Evolutionary conservation across 352 stramenopile species (phyloP), one percentile per base, ranked within the genome.

Genomic region (Pythium apleroticum): DNA sequence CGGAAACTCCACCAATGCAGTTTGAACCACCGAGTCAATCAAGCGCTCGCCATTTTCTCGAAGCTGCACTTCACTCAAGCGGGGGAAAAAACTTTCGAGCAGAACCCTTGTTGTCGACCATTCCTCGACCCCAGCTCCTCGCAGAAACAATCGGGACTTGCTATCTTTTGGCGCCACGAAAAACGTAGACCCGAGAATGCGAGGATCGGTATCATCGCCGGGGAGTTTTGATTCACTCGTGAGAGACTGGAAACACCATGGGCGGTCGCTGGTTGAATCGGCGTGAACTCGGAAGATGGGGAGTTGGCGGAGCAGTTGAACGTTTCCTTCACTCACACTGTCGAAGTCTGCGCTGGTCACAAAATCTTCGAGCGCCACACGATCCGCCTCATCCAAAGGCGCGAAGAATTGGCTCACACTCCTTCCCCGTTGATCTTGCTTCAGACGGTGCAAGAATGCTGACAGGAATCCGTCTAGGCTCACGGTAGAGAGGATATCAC

Each of bases 11-110:
- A 83, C 68, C 14, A 92, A 52, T 7, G 77, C 76, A 57, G 67
- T 64, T 4, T 80, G 59, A 19, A 92, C 52, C n/a, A 90, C 63
- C 1, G 74, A 74, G 63, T 86, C 79, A 5, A 88, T 71, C 19
- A 92, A 20, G 12, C 25, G 31, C 10, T 39, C 67, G 14, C 60
- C 52, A 14, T 49, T 22, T 54, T 81, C 64, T 20, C 68, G 61
- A 3, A 37, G 35, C 54, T 85, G 71, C 14, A 90, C 69, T 15
- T 31, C 49, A 12, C 52, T 17, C 17, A 94, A 46, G 22, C 65
- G 72, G 24, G 83, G 84, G 31, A 94, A 83, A 43, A 94, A 76
- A 46, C 86, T 69, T 28, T 88, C 72, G 46, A 90, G 28, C 43
- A 92, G 68, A 45, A 90, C 78, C 28, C 70, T 74, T 2, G 83